A percentile compares a stretch with the other conserved stretches of the same genome.
Conservation (phyloP, 2,329 filamentous ascomycete genomes). For the Cladosporium sp. region DNA sequence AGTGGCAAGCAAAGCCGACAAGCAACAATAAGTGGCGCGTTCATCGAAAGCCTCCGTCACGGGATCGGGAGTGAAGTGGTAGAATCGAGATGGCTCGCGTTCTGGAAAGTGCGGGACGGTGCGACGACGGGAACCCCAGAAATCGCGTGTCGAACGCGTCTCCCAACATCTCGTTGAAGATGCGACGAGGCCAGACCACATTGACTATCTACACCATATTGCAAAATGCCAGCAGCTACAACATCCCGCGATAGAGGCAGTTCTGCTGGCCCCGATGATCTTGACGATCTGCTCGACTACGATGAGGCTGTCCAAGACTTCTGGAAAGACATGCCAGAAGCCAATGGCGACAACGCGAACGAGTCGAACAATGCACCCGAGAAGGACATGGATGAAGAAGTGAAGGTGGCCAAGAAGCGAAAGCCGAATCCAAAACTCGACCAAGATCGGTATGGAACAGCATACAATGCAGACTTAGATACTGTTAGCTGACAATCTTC, state of each 20-base stretch:
- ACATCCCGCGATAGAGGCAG: conserved; percentile 9
- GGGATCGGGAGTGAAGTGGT: conserved; percentile 8
- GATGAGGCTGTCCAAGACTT: conserved; percentile 61
- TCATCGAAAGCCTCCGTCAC: neutral
- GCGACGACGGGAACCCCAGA: neutral
- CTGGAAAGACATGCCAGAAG: conserved; percentile 44
- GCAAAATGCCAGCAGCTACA: conserved; percentile 11
- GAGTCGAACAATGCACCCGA: conserved; percentile 45
- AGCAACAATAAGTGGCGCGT: conserved; percentile 3
- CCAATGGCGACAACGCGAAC: conserved; percentile 50
- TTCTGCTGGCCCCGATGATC: conserved; percentile 45
- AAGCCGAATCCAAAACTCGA: conserved; percentile 84
- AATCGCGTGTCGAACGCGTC: neutral
- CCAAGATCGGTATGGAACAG: conserved; percentile 63
- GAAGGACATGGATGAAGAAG: conserved; percentile 80
- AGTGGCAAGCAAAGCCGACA: conserved; percentile 11
- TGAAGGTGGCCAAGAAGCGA: conserved; percentile 76
- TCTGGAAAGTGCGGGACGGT: neutral
- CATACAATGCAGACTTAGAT: neutral
- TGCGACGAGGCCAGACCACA: neutral
- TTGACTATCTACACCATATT: neutral
- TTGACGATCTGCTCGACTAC: conserved; percentile 76
- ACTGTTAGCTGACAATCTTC: conserved; percentile 6
- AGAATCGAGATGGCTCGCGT: neutral
- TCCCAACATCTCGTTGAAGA: neutral